These are phyloP conservation scores for Anisodus acutangulus DNA, from an alignment of 257 asterid species.

Conservation along the genomic window DNA sequence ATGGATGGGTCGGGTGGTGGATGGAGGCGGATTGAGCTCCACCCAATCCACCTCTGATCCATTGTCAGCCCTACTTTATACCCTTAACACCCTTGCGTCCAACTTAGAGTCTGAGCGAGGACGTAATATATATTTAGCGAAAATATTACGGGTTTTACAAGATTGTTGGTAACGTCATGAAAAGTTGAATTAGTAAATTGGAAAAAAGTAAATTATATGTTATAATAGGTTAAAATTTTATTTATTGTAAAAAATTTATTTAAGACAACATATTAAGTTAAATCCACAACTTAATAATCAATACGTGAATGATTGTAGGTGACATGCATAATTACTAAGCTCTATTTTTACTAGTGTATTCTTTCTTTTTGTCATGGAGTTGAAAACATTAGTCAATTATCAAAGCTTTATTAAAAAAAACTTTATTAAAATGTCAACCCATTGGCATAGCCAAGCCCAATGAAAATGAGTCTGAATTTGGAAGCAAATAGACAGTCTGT, in stretches of 20 bases:
- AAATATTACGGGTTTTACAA: background rate
- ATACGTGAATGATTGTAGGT: background rate
- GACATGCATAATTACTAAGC: background rate
- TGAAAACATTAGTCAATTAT: background rate
- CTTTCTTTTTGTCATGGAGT: slow-evolving; percentile 3
- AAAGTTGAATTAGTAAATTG: no score
- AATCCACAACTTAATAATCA: background rate
- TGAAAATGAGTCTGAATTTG: slow-evolving; percentile 41
- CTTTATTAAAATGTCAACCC: slow-evolving; percentile 3
- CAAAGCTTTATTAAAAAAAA: background rate
- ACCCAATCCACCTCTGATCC: no score
- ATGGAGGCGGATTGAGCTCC: no score
- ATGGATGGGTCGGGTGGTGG: no score
- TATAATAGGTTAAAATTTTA: no score
- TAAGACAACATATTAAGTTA: background rate
- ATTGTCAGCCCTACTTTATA: no score
- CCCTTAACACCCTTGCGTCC: no score
- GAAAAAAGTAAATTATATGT: no score
- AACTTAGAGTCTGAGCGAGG: no score
- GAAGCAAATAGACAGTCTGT: slow-evolving; percentile 38
- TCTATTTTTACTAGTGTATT: slow-evolving; percentile 18
- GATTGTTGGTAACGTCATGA: background rate
- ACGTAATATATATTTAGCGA: no score
- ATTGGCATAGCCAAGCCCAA: slow-evolving; percentile 30
- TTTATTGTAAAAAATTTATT: background rate